A percentile compares a stretch with the other conserved stretches of the same genome.
These are phyloP conservation scores for Penicillium subrubescens DNA, from an alignment of 495 filamentous ascomycete genomes.

Conservation along the genomic window DNA sequence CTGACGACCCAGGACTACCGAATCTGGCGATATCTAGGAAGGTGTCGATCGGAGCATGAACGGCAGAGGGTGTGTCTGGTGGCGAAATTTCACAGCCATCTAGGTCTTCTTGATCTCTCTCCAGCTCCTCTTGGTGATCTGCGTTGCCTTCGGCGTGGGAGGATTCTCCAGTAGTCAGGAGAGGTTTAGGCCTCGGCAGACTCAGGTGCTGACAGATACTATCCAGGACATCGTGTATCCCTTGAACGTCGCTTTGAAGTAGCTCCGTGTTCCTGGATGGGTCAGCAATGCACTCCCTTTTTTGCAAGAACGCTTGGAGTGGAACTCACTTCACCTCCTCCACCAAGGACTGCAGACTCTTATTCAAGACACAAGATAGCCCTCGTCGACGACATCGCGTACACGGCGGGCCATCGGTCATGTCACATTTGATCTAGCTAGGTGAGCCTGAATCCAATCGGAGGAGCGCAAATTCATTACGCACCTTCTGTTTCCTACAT, in stretches of 20 bases:
- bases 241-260: constrained; percentile 20
- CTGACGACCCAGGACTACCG: constrained; percentile 27
- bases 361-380: constrained; percentile 47
- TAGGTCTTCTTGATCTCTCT: constrained; percentile 22
- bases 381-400: constrained; percentile 41
- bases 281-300: neutral
- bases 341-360: constrained; percentile 47
- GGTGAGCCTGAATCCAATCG: constrained; percentile 14
- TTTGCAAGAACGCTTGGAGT: neutral
- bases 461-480: constrained; percentile 3
- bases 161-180: constrained; percentile 16
- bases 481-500: constrained; percentile 48
- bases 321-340: constrained; percentile 33
- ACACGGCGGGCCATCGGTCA: constrained; percentile 42
- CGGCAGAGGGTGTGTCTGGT: constrained; percentile 32
- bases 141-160: constrained; percentile 4
- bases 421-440: constrained; percentile 47
- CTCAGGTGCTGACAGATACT: constrained; percentile 21
- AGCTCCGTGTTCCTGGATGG: constrained; percentile 24
- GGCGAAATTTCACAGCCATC: constrained; percentile 36
- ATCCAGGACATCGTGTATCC: constrained; percentile 14
- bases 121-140: constrained; percentile 18
- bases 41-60: constrained; percentile 44
- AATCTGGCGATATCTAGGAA: constrained; percentile 33
- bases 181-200: constrained; percentile 18